phyloP scores from a whole-genome alignment of 1,139 yeast genomes.

The Diutina ranongensis region DNA sequence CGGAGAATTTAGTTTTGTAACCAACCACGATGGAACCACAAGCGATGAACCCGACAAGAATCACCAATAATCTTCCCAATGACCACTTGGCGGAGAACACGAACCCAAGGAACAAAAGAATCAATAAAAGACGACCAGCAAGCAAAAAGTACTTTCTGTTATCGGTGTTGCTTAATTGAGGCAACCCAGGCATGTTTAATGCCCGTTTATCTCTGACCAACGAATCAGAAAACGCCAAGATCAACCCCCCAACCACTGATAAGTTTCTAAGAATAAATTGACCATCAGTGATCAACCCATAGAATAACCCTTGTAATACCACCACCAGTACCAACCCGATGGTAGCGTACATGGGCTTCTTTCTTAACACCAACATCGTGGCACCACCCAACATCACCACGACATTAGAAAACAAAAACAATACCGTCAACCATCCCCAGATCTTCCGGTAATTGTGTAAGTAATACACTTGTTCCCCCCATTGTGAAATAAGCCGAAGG shows the following conservation, averaged over 20 bases:
- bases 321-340: conserved; percentile 58
- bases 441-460: conserved; percentile 70
- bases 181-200: conserved; percentile 78
- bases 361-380: conserved; percentile 58
- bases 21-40: conserved; percentile 84
- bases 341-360: conserved; percentile 62
- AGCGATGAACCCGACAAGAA: conserved; percentile 57
- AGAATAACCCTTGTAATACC: conserved; percentile 74
- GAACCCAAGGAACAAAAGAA: conserved; percentile 78
- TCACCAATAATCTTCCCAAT: conserved; percentile 49
- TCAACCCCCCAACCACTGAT: conserved; percentile 85
- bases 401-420: conserved; percentile 56
- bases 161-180: conserved; percentile 74
- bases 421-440: conserved; percentile 68
- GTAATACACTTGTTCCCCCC: conserved; percentile 86
- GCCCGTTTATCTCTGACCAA: conserved; percentile 67
- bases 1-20: conserved; percentile 85
- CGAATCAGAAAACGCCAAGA: conserved; percentile 85
- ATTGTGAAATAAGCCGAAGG: conserved; percentile 71
- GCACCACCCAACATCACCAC: conserved; percentile 67
- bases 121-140: conserved; percentile 82
- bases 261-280: conserved; percentile 77
- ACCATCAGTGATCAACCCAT: conserved; percentile 77
- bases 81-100: conserved; percentile 74
- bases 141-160: conserved; percentile 75